phyloP scores from a whole-genome alignment of 306 rosid species.

The Clitoria ternatea region DNA sequence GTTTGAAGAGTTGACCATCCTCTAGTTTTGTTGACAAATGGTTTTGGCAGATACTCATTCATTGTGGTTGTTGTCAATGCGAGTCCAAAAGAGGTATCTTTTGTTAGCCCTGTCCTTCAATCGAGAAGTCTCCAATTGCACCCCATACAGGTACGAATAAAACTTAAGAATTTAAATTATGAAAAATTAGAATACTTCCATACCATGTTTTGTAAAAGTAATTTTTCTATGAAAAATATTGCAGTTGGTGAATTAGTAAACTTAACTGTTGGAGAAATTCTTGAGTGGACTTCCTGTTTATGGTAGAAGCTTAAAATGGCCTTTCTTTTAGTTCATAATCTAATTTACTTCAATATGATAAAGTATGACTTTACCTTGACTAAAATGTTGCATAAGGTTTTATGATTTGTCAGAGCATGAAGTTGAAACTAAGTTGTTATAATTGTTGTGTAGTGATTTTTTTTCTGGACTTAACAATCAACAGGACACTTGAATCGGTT shows the following conservation, averaged over 20 bases:
- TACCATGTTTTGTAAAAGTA: background rate
- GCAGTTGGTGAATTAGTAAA: background rate
- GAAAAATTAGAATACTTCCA: background rate
- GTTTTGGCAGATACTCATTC: constrained; percentile 60
- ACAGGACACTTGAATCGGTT: background rate
- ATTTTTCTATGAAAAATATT: background rate
- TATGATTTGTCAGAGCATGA: background rate
- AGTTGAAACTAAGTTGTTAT: too few relatives aligned
- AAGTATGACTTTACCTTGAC: background rate
- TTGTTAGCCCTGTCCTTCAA: constrained; percentile 44
- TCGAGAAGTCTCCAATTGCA: constrained; percentile 68
- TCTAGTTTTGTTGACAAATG: constrained; percentile 19
- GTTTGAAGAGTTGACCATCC: background rate
- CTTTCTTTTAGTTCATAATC: background rate
- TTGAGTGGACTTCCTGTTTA: background rate
- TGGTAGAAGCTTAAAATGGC: background rate
- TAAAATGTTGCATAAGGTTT: background rate
- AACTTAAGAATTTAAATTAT: background rate
- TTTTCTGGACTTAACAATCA: background rate
- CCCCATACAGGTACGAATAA: constrained; percentile 65
- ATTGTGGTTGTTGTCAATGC: constrained; percentile 72
- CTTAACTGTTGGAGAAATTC: background rate
- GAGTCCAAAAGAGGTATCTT: constrained; percentile 64
- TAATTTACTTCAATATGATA: background rate
- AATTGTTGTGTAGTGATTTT: background rate